A percentile compares a stretch with the other conserved stretches of the same genome.
Conservation (phyloP, 2,329 filamentous ascomycete genomes). For the Beauveria asiatica region DNA sequence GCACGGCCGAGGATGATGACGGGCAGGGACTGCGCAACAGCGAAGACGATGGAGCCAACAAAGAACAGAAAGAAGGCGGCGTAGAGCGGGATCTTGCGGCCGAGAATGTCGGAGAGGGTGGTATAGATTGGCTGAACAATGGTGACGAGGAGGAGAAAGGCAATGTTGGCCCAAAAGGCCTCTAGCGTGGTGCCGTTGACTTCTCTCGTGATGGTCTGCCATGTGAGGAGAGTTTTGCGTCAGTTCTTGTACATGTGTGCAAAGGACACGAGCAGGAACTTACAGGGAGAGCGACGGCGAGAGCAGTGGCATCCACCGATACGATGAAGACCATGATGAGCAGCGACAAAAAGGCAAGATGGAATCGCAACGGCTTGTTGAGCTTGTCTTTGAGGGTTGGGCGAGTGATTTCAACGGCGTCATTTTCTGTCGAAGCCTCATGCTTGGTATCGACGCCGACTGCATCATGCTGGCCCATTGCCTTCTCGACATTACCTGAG, state of each 20-base stretch:
- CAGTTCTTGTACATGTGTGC: neutral
- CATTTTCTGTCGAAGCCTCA: neutral
- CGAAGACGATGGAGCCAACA: constrained; percentile 33
- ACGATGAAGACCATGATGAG: neutral
- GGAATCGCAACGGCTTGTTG: neutral
- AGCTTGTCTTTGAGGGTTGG: neutral
- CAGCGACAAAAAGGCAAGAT: neutral
- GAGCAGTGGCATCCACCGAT: neutral
- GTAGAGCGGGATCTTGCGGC: constrained; percentile 24
- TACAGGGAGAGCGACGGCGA: neutral
- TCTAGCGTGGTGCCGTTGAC: constrained; percentile 47
- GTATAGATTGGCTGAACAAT: constrained; percentile 43
- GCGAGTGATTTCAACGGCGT: neutral
- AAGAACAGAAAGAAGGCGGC: constrained; percentile 23
- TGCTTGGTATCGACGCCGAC: neutral
- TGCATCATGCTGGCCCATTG: neutral
- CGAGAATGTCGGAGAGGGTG: constrained; percentile 25
- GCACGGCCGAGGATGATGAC: constrained; percentile 24
- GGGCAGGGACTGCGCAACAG: constrained; percentile 21
- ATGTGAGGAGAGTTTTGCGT: neutral
- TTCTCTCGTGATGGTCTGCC: constrained; percentile 35
- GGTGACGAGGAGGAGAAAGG: constrained; percentile 58
- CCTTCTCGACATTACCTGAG: neutral
- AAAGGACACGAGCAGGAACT: neutral
- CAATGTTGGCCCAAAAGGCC: constrained; percentile 64